Evolutionary conservation across 768 basidiomycete species (phyloP), one percentile per base, ranked within the genome.

Genomic region (Collybiopsis confluens): DNA sequence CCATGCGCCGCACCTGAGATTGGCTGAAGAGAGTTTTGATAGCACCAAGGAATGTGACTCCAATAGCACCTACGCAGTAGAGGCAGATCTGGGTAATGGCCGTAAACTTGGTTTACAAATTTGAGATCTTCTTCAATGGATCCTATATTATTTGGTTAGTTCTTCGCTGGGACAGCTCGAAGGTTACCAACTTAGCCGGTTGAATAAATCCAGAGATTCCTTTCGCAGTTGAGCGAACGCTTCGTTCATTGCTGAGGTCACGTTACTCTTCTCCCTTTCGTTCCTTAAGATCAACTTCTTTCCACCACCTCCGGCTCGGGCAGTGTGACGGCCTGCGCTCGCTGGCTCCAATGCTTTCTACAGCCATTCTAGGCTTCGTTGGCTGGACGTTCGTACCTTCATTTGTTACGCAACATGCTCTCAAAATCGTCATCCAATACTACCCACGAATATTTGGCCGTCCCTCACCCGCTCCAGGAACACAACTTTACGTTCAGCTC

Each of bases 1-100:
- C 95, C 95, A 98, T 6, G 87, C 87, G 3, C 96, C 96, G 62
- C 94, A 97, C 21, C 96, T 82, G 62, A 94, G 78, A 65, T 98
- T 98, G 2, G 96, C 92, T 90, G 63, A 21, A 9, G 50, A 11
- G 28, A 6, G 23, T 33, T 28, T 8, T 10, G 15, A n/a, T 15
- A 42, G 27, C 35, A n/a, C 35, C n/a, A 28, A 18, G n/a, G 6
- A 11, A 44, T 53, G 24, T 6, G 50, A 20, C 11, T 38, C 38
- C 42, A 35, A 48, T 4, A 16, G 20, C 20, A 33, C 47, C 26
- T 53, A 79, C 88, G 83, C 11, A 89, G 61, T 8, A 89, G 54
- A 0, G 86, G 82, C 15, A 86, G 64, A 21, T 74, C 62, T 1
- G 61, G 65, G 64, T 79, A 88, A 5, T 70, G 66, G 1, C 68